Percentiles rank a stretch among this genome's conserved stretches.
Evolutionary conservation across 2,329 filamentous ascomycete species (phyloP).

Genomic region (Dissoconium aciculare): DNA sequence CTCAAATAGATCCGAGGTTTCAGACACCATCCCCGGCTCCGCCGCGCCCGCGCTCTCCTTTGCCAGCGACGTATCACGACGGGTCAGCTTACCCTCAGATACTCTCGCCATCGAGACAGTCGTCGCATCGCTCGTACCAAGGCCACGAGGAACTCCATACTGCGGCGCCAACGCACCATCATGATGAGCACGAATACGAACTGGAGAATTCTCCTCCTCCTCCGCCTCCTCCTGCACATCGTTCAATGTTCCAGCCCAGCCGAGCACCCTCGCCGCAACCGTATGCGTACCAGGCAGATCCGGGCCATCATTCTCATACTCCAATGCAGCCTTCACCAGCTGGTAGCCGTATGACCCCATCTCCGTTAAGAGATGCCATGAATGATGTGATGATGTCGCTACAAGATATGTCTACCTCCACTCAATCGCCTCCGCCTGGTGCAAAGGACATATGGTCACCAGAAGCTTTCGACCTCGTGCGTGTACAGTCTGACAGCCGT

Average conservation of each 20-base stretch:
- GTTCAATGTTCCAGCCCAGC: slow-evolving; percentile 38
- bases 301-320: slow-evolving; percentile 39
- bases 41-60: slow-evolving; percentile 30
- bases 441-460: slow-evolving; percentile 73
- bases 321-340: slow-evolving; percentile 52
- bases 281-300: slow-evolving; percentile 13
- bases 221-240: slow-evolving; percentile 70
- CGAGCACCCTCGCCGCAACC: slow-evolving; percentile 34
- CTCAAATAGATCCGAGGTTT: slow-evolving; percentile 18
- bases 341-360: slow-evolving; percentile 49
- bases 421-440: slow-evolving; percentile 33
- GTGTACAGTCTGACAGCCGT: slow-evolving; percentile 24
- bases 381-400: slow-evolving; percentile 94
- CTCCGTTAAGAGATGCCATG: slow-evolving; percentile 86
- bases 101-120: slow-evolving; percentile 14
- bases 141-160: slow-evolving; percentile 11
- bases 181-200: slow-evolving; percentile 24
- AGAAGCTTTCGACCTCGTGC: slow-evolving; percentile 58
- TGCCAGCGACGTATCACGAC: slow-evolving; percentile 23
- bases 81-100: slow-evolving; percentile 22
- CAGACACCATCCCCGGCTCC: slow-evolving; percentile 28
- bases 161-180: slow-evolving; percentile 12
- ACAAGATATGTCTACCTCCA: slow-evolving; percentile 62
- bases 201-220: slow-evolving; percentile 59
- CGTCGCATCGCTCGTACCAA: slow-evolving; percentile 19